phyloP scores from a whole-genome alignment of 345 rosid species.

The Salix exigua region DNA sequence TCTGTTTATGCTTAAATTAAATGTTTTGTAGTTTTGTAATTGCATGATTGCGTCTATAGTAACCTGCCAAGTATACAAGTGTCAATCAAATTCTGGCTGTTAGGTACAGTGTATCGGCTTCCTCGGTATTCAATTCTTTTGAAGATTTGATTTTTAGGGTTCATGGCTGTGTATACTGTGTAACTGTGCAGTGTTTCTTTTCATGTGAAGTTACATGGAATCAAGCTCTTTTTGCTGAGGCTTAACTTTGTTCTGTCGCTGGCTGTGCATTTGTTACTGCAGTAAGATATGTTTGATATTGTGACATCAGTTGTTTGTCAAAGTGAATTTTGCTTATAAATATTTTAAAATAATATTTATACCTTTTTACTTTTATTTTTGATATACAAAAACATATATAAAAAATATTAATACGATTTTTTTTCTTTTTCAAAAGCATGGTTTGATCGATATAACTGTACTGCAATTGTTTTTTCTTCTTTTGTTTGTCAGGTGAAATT shows the following conservation, averaged over 20 bases:
- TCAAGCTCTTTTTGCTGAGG: background rate
- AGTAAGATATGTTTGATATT: background rate
- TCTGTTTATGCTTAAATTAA: background rate
- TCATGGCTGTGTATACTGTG: background rate
- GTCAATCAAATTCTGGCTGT: background rate
- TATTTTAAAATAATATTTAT: no score
- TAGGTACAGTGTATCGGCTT: background rate
- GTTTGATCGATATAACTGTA: background rate
- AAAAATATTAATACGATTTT: no score
- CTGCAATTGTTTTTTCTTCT: background rate
- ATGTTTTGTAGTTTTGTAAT: background rate
- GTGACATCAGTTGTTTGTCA: no score
- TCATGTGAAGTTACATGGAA: background rate
- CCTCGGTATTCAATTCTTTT: background rate
- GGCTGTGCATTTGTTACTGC: background rate
- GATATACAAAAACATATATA: no score
- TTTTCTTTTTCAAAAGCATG: no score
- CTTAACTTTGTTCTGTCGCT: background rate
- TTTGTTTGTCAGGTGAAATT: background rate
- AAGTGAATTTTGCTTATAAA: no score
- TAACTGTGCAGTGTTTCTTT: background rate
- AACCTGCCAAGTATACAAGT: background rate
- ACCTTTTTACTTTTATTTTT: no score
- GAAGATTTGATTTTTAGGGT: background rate
- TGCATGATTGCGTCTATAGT: background rate